Base-by-base conservation (phyloP, 2,329 filamentous ascomycete species). In the Zymoseptoria tritici region DNA sequence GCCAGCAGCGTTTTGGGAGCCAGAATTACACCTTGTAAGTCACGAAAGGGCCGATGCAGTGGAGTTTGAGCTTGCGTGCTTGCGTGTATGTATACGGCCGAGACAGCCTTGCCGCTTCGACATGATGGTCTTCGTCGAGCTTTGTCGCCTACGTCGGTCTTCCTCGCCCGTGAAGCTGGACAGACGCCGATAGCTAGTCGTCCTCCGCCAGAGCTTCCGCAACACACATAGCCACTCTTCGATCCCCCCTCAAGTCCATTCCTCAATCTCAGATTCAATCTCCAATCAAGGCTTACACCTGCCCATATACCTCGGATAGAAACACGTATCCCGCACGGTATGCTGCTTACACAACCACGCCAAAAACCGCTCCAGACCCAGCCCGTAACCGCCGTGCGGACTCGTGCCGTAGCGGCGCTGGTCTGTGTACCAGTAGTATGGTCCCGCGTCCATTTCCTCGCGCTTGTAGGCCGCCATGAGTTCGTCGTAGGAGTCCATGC, bases 361-460 rank as follows among this genome's bases (percentile, higher is more conserved):
- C 55, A 87, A 75, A 77, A 87, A 87, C 53, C 93, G 85, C 81
- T 97, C 93, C 56, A 96, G 82, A 67, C 94, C 94, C 54, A 99
- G 82, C 57, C 93, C 93, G 75, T 96, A 97, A 58, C 93, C 92
- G 64, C 91, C 91, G 76, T 97, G 93, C 26, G 91, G 91, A 52
- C 89, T 91, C 57, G 89, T 91, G 58, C 94, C 94, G 73, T 97
- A 96, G 76, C 88, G 91, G 31, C 67, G 57, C 56, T 64, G 61
- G 54, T 97, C 94, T 31, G 91, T 95, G 80, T 97, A 99, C 94
- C 94, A 99, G 82, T 95, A 97, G 79, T 97, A 97, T 52, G 88
- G 86, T 68, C 83, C 84, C 20, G 91, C 85, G 69, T 90, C 85
- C 74, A 97, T 95, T 49, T 87, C 88, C 77, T 97, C 89, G 63